These are phyloP conservation scores for Seiridium cupressi DNA, from an alignment of 2,329 filamentous ascomycete genomes.

Conservation along the genomic window DNA sequence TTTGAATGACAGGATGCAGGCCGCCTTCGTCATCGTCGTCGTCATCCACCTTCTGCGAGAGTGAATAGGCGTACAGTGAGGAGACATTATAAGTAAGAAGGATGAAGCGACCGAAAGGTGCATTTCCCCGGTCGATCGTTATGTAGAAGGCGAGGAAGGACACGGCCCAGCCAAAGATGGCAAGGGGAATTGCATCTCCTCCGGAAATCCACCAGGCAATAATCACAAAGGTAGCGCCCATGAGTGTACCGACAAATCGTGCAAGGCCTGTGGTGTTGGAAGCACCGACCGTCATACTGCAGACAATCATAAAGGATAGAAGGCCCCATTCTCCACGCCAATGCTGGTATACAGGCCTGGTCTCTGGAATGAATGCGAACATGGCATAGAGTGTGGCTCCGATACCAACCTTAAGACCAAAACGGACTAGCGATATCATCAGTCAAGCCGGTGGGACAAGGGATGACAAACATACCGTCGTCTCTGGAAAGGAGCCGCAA, in stretches of 20 bases:
- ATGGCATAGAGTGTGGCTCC: slow-evolving; percentile 87
- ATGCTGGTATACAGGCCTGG: slow-evolving; percentile 75
- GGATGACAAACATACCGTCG: slow-evolving; percentile 39
- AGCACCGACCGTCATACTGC: slow-evolving; percentile 94
- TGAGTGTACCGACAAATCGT: slow-evolving; percentile 80
- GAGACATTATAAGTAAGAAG: slow-evolving; percentile 95
- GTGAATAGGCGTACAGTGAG: slow-evolving; percentile 88
- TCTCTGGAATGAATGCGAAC: slow-evolving; percentile 79
- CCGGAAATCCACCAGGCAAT: slow-evolving; percentile 74
- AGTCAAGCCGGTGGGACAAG: slow-evolving; percentile 12
- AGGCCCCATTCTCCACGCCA: slow-evolving; percentile 98
- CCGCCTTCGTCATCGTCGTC: slow-evolving; percentile 89
- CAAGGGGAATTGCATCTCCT: slow-evolving; percentile 73
- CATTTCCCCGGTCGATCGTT: slow-evolving; percentile 79
- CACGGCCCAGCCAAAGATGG: slow-evolving; percentile 78
- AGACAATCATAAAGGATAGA: slow-evolving; percentile 96
- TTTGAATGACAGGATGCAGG: slow-evolving; percentile 75
- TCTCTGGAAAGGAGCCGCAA: slow-evolving; percentile 51
- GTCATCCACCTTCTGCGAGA: slow-evolving; percentile 75
- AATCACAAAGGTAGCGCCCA: slow-evolving; percentile 75
- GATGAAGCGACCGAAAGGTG: slow-evolving; percentile 89
- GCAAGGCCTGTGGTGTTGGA: slow-evolving; percentile 90
- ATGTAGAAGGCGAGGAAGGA: slow-evolving; percentile 85
- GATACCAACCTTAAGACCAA: slow-evolving; percentile 89
- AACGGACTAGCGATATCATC: slow-evolving; percentile 47